Evolutionary conservation across 2,329 filamentous ascomycete species (phyloP).

Genomic region (Juglanconis juglandina): DNA sequence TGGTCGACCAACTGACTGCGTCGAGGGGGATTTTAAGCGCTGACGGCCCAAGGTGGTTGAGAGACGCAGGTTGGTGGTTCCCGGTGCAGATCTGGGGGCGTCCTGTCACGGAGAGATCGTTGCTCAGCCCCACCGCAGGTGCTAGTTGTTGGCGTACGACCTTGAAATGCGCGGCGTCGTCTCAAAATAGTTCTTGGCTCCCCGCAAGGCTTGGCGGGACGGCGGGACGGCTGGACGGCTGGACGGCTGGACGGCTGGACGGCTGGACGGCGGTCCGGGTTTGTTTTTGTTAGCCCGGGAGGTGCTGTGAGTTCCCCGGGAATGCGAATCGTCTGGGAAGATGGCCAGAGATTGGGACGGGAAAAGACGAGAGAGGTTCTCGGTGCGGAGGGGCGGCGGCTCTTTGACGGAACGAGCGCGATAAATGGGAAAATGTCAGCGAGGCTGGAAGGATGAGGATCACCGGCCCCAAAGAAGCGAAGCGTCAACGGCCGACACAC

Average conservation of each 20-base stretch:
- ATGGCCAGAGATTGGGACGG: background rate
- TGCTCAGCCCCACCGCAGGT: background rate
- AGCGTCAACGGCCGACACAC: background rate
- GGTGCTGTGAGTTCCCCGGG: background rate
- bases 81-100: constrained; percentile 2
- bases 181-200: background rate
- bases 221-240: background rate
- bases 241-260: no score
- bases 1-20: background rate
- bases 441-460: constrained; percentile 5
- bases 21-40: background rate
- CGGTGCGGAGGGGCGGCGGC: no score
- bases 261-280: background rate
- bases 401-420: background rate
- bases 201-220: background rate
- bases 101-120: background rate
- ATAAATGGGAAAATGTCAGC: background rate
- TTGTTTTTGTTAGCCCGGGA: background rate
- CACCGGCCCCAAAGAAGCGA: constrained; percentile 1
- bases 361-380: background rate
- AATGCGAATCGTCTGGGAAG: background rate
- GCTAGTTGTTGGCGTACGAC: background rate
- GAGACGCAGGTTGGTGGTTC: background rate
- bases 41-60: background rate
- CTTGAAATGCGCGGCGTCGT: background rate